Conservation (phyloP, 1,284 basidiomycete genomes). For the Apiotrichum akiyoshidainum region DNA sequence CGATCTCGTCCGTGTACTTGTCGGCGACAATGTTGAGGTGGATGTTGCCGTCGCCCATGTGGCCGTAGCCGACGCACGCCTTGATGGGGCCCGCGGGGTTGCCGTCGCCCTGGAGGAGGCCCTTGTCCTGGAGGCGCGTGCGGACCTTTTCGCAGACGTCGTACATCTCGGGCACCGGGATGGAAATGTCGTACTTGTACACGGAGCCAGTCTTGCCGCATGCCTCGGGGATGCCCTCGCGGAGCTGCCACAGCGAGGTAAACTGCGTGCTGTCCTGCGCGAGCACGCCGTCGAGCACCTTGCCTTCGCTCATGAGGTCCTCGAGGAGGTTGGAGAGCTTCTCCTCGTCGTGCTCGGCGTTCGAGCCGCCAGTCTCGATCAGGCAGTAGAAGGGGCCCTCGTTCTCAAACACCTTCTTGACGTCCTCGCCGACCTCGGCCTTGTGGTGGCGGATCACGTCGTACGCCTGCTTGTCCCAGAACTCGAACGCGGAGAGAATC, state of each 20-base stretch:
- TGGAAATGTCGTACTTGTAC: conserved; percentile 97
- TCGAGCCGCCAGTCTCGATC: conserved; percentile 92
- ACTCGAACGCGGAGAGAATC: conserved; percentile 97
- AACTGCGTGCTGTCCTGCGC: conserved; percentile 91
- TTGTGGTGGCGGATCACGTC: conserved; percentile 62
- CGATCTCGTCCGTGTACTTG: conserved; percentile 76
- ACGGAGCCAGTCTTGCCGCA: conserved; percentile 90
- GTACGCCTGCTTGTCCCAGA: conserved; percentile 80
- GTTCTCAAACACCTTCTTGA: conserved; percentile 55
- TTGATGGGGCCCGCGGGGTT: conserved; percentile 65
- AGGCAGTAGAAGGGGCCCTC: conserved; percentile 83
- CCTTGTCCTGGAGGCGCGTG: conserved; percentile 68
- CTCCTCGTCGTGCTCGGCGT: conserved; percentile 93
- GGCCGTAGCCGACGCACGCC: conserved; percentile 87
- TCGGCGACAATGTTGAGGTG: conserved; percentile 92
- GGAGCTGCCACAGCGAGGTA: conserved; percentile 82
- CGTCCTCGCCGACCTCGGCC: conserved; percentile 44
- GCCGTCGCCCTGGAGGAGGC: conserved; percentile 61
- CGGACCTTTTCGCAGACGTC: conserved; percentile 79
- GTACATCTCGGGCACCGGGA: conserved; percentile 86
- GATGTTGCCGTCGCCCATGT: conserved; percentile 94
- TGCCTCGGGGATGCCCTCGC: conserved; percentile 93
- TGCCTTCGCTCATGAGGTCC: conserved; percentile 69
- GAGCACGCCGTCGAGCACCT: conserved; percentile 87
- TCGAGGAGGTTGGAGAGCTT: conserved; percentile 85